Percentiles rank a stretch among this genome's conserved stretches.
These are phyloP conservation scores for Kwoniella heveanensis DNA, from an alignment of 768 basidiomycete species.

Conservation along the genomic window DNA sequence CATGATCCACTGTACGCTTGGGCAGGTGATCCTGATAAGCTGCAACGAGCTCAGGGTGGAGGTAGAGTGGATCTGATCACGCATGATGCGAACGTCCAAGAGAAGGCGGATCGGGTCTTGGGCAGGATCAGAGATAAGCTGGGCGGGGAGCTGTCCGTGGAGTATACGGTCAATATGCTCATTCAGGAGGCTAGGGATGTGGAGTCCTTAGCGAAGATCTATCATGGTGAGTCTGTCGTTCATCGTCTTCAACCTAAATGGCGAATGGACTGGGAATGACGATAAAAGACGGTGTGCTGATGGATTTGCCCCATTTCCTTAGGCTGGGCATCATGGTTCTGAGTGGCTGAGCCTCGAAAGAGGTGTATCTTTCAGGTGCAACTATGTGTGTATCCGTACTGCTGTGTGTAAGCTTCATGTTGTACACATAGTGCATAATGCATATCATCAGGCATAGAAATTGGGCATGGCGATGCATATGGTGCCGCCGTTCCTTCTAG, in stretches of 20 bases:
- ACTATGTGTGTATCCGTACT: background rate
- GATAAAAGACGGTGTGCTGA: background rate
- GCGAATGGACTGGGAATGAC: no score
- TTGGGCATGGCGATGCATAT: no score
- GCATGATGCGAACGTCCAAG: constrained; percentile 66
- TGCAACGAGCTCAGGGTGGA: constrained; percentile 55
- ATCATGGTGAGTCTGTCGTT: constrained; percentile 19
- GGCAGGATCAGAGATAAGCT: constrained; percentile 78
- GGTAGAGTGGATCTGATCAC: constrained; percentile 14
- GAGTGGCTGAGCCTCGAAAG: no score
- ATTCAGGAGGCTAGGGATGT: constrained; percentile 83
- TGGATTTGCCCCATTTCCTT: background rate
- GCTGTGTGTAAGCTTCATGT: no score
- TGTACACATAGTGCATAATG: no score
- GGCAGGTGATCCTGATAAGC: constrained; percentile 60
- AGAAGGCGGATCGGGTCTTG: constrained; percentile 87
- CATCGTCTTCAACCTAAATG: background rate
- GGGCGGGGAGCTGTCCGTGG: constrained; percentile 76
- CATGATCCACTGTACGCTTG: constrained; percentile 93
- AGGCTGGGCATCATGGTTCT: constrained; percentile 29
- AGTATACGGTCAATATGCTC: constrained; percentile 90
- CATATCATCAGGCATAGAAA: no score
- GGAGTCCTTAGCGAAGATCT: constrained; percentile 77
- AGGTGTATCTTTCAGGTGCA: no score
- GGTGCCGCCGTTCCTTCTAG: no score